A percentile compares a stretch with the other conserved stretches of the same genome.
Conservation (phyloP, 2,329 filamentous ascomycete species). For the Colletotrichum sp. region DNA sequence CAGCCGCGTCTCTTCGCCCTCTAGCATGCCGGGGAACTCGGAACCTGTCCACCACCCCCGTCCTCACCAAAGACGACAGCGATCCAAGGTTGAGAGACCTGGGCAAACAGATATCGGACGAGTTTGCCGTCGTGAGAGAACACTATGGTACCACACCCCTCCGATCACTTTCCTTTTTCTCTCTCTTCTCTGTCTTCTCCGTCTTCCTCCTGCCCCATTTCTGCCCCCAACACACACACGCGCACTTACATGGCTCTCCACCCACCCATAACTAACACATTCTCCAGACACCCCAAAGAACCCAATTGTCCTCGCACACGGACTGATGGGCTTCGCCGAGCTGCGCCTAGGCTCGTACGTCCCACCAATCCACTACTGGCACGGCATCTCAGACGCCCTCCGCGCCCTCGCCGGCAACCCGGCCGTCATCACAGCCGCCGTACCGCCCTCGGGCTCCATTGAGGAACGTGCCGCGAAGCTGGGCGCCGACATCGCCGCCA, state of each 20-base stretch:
- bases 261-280: conserved; percentile 10
- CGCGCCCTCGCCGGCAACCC: conserved; percentile 54
- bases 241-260: background rate
- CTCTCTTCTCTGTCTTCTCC: background rate
- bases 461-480: conserved; percentile 64
- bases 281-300: conserved; percentile 60
- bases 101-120: conserved; percentile 48
- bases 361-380: conserved; percentile 68
- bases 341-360: conserved; percentile 56
- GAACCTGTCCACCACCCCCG: conserved; percentile 1
- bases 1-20: conserved; percentile 17
- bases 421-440: conserved; percentile 64
- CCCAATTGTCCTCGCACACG: conserved; percentile 70
- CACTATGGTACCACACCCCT: conserved; percentile 43
- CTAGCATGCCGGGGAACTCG: background rate
- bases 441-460: conserved; percentile 67
- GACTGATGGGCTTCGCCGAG: conserved; percentile 68
- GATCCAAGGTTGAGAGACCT: conserved; percentile 47
- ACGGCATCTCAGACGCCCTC: conserved; percentile 66
- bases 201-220: background rate
- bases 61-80: background rate
- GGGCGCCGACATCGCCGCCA: conserved; percentile 55
- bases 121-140: conserved; percentile 50
- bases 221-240: background rate
- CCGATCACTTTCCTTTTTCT: background rate